Percentiles rank a stretch among this genome's conserved stretches.
Evolutionary conservation across 176 grass and related monocot genomes (phyloP).

Genomic region (Typha latifolia): DNA sequence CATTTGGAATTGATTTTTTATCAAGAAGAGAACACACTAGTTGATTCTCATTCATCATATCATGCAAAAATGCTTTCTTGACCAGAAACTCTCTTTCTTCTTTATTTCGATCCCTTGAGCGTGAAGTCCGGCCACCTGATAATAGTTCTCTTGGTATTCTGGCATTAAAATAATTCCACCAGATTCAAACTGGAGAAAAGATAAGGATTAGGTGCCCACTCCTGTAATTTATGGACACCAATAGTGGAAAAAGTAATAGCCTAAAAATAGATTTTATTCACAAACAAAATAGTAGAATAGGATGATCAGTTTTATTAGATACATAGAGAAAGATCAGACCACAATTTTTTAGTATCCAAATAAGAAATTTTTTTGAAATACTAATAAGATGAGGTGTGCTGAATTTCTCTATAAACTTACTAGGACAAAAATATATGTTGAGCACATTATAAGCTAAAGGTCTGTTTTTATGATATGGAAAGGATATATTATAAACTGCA

Average conservation of each 20-base stretch:
- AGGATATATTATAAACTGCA: too few relatives aligned
- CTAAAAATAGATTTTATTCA: constrained; percentile 11
- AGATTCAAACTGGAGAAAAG: constrained; percentile 41
- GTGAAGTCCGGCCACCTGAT: constrained; percentile 64
- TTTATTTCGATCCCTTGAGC: constrained; percentile 78
- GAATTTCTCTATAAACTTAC: too few relatives aligned
- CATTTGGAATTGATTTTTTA: constrained; percentile 45
- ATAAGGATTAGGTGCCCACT: constrained; percentile 16
- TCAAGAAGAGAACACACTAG: constrained; percentile 50
- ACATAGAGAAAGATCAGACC: background rate
- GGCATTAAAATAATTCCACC: constrained; percentile 48
- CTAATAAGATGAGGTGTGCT: too few relatives aligned
- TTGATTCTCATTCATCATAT: constrained; percentile 84
- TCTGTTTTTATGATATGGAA: too few relatives aligned
- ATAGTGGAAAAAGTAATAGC: constrained; percentile 7
- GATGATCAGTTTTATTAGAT: background rate
- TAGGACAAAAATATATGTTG: too few relatives aligned
- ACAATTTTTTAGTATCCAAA: background rate
- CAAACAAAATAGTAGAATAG: constrained; percentile 2
- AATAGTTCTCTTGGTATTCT: constrained; percentile 72
- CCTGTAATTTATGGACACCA: constrained; percentile 23
- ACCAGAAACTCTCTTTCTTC: constrained; percentile 88
- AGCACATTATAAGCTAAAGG: too few relatives aligned
- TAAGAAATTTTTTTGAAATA: too few relatives aligned
- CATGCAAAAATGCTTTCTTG: constrained; percentile 83